Evolutionary conservation across 257 asterid genomes (phyloP).

Genomic region (Rubia yunnanensis): DNA sequence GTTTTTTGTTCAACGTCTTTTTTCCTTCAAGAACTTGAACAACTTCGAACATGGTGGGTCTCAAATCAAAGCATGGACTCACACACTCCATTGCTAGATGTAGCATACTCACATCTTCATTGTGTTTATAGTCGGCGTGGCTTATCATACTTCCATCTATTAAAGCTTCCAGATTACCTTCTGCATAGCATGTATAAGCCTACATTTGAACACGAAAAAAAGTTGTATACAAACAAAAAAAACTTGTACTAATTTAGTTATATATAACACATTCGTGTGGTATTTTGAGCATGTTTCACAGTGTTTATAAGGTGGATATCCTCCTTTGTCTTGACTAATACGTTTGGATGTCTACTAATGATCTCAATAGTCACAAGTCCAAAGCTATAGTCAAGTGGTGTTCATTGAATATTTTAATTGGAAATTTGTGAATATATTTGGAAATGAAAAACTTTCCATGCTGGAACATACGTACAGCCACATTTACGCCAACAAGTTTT

Average conservation of each 20-base stretch:
- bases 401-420: too few species aligned
- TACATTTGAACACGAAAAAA: not conserved
- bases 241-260: not conserved
- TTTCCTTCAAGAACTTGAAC: conserved; percentile 1
- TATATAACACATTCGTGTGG: not conserved
- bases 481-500: too few species aligned
- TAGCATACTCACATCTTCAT: not conserved
- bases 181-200: conserved; percentile 1
- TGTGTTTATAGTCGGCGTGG: not conserved
- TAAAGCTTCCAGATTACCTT: not conserved
- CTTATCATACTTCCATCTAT: not conserved
- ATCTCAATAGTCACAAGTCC: not conserved
- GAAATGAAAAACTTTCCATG: too few species aligned
- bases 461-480: too few species aligned
- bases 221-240: not conserved
- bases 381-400: conserved; percentile 1
- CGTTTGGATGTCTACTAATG: not conserved
- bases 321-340: not conserved
- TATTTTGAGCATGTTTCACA: not conserved
- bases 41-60: conserved; percentile 7
- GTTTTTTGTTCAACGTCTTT: not conserved
- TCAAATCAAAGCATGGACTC: conserved; percentile 3
- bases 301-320: not conserved
- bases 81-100: conserved; percentile 2
- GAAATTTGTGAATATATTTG: too few species aligned